These are phyloP conservation scores for Terana coerulea DNA, from an alignment of 768 basidiomycete species.

Conservation along the genomic window DNA sequence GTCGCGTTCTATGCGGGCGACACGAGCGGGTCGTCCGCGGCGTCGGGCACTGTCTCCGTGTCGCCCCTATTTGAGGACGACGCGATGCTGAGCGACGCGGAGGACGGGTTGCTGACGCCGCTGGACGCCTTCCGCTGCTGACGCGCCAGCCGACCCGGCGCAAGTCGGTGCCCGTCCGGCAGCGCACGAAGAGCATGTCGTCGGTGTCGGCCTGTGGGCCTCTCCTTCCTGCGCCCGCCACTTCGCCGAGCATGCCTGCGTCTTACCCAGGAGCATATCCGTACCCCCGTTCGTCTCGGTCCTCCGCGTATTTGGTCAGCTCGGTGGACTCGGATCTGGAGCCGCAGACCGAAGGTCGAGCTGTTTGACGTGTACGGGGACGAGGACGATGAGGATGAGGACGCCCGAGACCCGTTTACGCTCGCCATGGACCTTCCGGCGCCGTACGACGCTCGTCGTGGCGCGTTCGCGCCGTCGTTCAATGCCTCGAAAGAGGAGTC, in stretches of 20 bases:
- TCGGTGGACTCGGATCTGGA: neutral
- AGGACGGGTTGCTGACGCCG: conserved; percentile 3
- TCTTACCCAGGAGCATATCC: neutral
- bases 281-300: neutral
- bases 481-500: too few relatives aligned
- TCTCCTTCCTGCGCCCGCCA: neutral
- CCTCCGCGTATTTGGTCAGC: neutral
- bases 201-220: neutral
- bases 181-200: conserved; percentile 3
- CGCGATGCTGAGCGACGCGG: neutral
- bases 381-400: conserved; percentile 9
- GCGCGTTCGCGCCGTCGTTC: neutral
- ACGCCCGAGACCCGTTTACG: conserved; percentile 6
- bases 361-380: conserved; percentile 14
- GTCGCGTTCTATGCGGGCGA: neutral
- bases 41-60: too few relatives aligned
- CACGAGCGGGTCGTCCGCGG: too few relatives aligned
- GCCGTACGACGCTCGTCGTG: neutral
- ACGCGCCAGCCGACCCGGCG: conserved; percentile 1
- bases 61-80: conserved; percentile 5
- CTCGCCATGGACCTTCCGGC: conserved; percentile 1
- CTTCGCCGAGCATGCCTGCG: neutral
- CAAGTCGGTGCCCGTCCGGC: conserved; percentile 8
- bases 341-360: conserved; percentile 15
- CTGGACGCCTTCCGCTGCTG: neutral